These are phyloP conservation scores for Ottelia alismoides DNA, from an alignment of 106 monocot species.

Conservation along the genomic window DNA sequence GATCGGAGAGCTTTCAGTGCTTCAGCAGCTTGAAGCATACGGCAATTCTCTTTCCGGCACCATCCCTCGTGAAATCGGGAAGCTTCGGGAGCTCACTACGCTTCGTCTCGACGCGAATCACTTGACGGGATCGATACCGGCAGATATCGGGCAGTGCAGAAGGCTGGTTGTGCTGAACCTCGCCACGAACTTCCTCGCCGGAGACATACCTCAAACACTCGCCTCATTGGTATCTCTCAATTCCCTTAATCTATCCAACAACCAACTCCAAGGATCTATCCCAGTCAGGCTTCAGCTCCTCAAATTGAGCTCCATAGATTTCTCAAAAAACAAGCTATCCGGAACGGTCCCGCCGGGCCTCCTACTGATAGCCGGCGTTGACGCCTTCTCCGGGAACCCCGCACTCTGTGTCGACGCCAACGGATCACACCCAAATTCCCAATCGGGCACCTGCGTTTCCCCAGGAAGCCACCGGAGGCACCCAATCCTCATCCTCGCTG, in stretches of 20 bases:
- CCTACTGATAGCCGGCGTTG: constrained; percentile 37
- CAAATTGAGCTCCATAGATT: constrained; percentile 19
- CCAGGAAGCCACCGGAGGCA: constrained; percentile 7
- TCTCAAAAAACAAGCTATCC: constrained; percentile 20
- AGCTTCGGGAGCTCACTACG: constrained; percentile 29
- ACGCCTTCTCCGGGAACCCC: constrained; percentile 37
- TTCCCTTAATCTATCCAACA: constrained; percentile 55
- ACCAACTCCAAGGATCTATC: no score
- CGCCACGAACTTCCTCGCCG: constrained; percentile 32
- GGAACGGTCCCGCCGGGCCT: constrained; percentile 51
- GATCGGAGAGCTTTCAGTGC: constrained; percentile 27
- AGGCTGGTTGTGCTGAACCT: no score
- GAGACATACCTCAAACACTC: constrained; percentile 37
- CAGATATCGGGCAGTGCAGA: constrained; percentile 31
- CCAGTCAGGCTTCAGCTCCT: no score
- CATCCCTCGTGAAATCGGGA: constrained; percentile 38
- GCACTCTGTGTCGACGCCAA: constrained; percentile 34
- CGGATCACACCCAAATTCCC: constrained; percentile 1
- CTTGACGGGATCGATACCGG: constrained; percentile 37
- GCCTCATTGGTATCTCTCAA: constrained; percentile 34
- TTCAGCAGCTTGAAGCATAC: constrained; percentile 40
- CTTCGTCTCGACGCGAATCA: constrained; percentile 43
- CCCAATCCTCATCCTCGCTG: not conserved
- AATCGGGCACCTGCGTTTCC: constrained; percentile 19
- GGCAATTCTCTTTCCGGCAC: constrained; percentile 49